Evolutionary conservation across 2,329 filamentous ascomycete genomes (phyloP).

Genomic region (Lecanicillium sp.): DNA sequence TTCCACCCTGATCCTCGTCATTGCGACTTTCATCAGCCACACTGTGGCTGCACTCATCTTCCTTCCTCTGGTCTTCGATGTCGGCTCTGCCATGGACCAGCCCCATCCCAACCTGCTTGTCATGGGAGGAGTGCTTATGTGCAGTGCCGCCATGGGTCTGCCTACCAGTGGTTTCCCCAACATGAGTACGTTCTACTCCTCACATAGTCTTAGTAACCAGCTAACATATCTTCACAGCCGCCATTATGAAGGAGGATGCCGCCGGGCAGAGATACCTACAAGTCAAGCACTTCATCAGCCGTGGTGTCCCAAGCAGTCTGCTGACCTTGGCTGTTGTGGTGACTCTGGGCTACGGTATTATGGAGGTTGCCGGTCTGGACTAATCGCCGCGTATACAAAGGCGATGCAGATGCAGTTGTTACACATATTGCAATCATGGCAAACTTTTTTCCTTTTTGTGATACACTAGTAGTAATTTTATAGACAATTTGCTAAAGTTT

Average conservation of each 20-base stretch:
- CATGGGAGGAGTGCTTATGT: conserved; percentile 94
- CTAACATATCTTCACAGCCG: conserved; percentile 48
- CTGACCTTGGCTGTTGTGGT: conserved; percentile 76
- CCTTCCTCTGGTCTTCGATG: conserved; percentile 78
- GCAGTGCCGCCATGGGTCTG: conserved; percentile 89
- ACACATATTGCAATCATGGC: neutral
- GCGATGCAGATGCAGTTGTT: neutral
- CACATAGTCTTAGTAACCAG: conserved; percentile 2
- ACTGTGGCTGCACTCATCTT: conserved; percentile 95
- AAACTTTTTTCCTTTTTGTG: too few species aligned
- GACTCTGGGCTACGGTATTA: conserved; percentile 83
- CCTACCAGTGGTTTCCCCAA: conserved; percentile 97
- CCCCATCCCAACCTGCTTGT: conserved; percentile 92
- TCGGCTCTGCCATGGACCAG: conserved; percentile 77
- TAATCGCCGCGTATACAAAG: conserved; percentile 11
- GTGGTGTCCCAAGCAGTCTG: conserved; percentile 83
- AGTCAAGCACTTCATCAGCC: conserved; percentile 89
- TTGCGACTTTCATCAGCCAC: conserved; percentile 96
- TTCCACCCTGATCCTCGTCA: conserved; percentile 73
- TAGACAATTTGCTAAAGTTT: too few species aligned
- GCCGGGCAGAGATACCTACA: conserved; percentile 87
- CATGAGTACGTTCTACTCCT: conserved; percentile 71
- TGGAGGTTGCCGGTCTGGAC: conserved; percentile 64
- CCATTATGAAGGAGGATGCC: conserved; percentile 98
- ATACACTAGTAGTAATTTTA: too few species aligned